phyloP scores from a whole-genome alignment of 768 basidiomycete species.

The Gloeopeniophorella convolvens region DNA sequence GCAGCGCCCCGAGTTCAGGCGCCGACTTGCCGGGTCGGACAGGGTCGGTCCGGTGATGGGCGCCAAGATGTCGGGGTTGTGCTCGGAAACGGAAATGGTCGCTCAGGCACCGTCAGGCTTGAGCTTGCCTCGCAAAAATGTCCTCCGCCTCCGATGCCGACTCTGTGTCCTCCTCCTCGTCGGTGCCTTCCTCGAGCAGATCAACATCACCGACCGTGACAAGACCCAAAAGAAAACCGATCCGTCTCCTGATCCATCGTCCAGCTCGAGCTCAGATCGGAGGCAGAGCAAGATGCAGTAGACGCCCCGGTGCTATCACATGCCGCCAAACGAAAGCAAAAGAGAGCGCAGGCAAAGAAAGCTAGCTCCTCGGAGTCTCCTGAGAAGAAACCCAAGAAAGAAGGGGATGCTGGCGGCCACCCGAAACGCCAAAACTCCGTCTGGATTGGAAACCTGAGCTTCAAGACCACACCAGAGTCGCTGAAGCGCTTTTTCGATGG shows the following conservation, averaged over 20 bases:
- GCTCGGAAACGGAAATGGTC: no score
- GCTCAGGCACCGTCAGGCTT: no score
- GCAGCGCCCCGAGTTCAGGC: no score
- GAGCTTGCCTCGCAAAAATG: no score
- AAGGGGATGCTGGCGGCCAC: constrained; percentile 14
- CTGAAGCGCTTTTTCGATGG: constrained; percentile 65
- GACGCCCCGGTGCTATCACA: constrained; percentile 62
- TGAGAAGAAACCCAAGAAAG: constrained; percentile 33
- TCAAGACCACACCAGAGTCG: constrained; percentile 76
- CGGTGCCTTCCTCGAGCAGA: background rate
- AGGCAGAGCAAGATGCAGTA: constrained; percentile 20
- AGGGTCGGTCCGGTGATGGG: no score
- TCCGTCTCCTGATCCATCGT: constrained; percentile 6
- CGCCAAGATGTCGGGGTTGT: no score
- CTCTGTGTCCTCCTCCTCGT: background rate
- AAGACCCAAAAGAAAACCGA: background rate
- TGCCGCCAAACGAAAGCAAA: constrained; percentile 61
- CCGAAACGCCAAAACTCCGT: constrained; percentile 75
- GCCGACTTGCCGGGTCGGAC: no score
- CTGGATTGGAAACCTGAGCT: constrained; percentile 94
- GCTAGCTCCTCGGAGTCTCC: constrained; percentile 24
- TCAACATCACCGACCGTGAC: background rate
- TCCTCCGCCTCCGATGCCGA: background rate
- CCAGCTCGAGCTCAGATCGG: constrained; percentile 24
- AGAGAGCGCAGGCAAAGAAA: constrained; percentile 36